Percentiles rank a stretch among this genome's conserved stretches.
phyloP scores from a whole-genome alignment of 2,329 filamentous ascomycete genomes.

The Aureobasidium sp. region DNA sequence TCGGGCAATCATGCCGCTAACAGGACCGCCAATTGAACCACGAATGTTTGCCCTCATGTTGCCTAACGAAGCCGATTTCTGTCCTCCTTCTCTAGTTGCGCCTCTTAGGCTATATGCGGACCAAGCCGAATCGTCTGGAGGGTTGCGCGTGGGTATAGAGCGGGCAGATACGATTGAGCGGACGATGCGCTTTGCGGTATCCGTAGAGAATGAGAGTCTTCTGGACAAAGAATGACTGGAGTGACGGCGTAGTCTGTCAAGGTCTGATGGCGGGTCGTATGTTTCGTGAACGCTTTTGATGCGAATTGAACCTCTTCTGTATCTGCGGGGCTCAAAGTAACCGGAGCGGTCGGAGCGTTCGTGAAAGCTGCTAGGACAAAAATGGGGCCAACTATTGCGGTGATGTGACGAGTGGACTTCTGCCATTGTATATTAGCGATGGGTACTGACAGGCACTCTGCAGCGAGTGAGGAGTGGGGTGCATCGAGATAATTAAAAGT shows the following conservation, averaged over 20 bases:
- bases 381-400: slow-evolving; percentile 2
- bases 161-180: slow-evolving; percentile 30
- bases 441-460: background rate
- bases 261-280: background rate
- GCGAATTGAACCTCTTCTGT: slow-evolving; percentile 7
- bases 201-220: slow-evolving; percentile 45
- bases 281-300: slow-evolving; percentile 13
- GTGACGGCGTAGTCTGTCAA: background rate
- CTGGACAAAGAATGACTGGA: background rate
- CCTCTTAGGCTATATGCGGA: background rate
- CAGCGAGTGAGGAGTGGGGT: background rate
- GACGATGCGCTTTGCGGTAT: slow-evolving; percentile 44
- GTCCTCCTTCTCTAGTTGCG: background rate
- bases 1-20: slow-evolving; percentile 32
- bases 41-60: slow-evolving; percentile 34
- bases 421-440: slow-evolving; percentile 9
- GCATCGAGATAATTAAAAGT: background rate
- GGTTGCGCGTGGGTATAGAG: slow-evolving; percentile 9
- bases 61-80: background rate
- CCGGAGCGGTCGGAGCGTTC: background rate
- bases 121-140: slow-evolving; percentile 24
- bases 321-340: slow-evolving; percentile 13
- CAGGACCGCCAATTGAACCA: slow-evolving; percentile 33
- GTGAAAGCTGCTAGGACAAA: background rate
- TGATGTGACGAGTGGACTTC: background rate